A percentile compares a stretch with the other conserved stretches of the same genome.
These are phyloP conservation scores for Hypericum perforatum DNA, from an alignment of 345 rosid genomes.

Conservation along the genomic window DNA sequence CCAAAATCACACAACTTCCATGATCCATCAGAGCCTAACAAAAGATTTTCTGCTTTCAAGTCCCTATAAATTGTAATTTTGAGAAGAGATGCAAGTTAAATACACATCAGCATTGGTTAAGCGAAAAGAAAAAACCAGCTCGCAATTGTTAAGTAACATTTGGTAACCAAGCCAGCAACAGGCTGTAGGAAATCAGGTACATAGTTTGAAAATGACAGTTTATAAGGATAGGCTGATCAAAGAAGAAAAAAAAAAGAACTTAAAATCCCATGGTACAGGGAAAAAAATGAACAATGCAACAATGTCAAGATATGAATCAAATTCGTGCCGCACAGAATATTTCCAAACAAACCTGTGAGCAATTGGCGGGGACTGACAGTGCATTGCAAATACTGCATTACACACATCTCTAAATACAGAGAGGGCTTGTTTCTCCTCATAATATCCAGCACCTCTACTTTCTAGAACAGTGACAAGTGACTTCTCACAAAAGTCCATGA, in stretches of 20 bases:
- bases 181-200: too few species aligned
- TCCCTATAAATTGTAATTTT: constrained; percentile 41
- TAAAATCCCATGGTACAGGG: too few species aligned
- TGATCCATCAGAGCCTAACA: constrained; percentile 59
- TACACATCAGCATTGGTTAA: neutral
- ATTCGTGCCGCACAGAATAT: too few species aligned
- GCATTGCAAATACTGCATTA: constrained; percentile 95
- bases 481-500: constrained; percentile 87
- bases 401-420: constrained; percentile 75
- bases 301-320: too few species aligned
- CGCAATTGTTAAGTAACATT: too few species aligned
- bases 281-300: too few species aligned
- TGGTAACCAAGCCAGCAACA: too few species aligned
- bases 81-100: neutral
- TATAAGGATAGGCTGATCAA: too few species aligned
- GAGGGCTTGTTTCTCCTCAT: constrained; percentile 80
- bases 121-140: neutral
- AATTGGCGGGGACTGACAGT: constrained; percentile 72
- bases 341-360: constrained; percentile 63
- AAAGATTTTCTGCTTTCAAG: constrained; percentile 92
- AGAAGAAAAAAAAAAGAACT: too few species aligned
- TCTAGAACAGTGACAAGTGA: constrained; percentile 78
- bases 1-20: constrained; percentile 98
- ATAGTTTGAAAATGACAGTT: too few species aligned
- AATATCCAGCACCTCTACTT: constrained; percentile 68